A percentile compares a stretch with the other conserved stretches of the same genome.
phyloP scores from a whole-genome alignment of 176 grass and related monocot genomes.

The Musa beccarii region DNA sequence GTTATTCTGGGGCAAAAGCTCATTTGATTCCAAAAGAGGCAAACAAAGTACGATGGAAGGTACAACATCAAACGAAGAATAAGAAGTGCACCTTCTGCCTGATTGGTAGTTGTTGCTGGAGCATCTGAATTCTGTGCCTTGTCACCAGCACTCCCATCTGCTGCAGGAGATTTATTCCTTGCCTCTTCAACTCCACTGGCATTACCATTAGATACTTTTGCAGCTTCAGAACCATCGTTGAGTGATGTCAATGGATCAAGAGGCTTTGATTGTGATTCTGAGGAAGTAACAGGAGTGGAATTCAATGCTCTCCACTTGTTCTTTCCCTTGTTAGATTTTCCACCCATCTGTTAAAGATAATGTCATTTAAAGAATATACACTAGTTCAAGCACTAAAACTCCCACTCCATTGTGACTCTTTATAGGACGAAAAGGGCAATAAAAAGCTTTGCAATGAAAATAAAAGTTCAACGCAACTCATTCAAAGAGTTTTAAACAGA shows the following conservation, averaged over 20 bases:
- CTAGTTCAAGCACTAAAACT: background rate
- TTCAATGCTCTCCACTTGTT: slow-evolving; percentile 51
- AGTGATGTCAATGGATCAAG: slow-evolving; percentile 3
- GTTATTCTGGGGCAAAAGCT: background rate
- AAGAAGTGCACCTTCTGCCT: slow-evolving; percentile 41
- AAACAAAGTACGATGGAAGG: background rate
- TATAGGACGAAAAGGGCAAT: background rate
- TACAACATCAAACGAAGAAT: background rate
- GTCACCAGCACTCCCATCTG: background rate
- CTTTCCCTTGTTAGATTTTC: slow-evolving; percentile 72
- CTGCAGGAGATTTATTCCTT: slow-evolving; percentile 19
- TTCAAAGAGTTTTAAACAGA: too few relatives aligned
- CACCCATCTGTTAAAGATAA: slow-evolving; percentile 58
- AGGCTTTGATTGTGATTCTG: slow-evolving; percentile 28
- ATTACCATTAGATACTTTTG: slow-evolving; percentile 36
- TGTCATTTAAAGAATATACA: background rate
- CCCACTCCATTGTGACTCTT: background rate
- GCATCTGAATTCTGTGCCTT: slow-evolving; percentile 3
- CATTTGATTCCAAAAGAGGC: background rate
- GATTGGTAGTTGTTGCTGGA: slow-evolving; percentile 25
- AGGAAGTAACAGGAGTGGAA: slow-evolving; percentile 3
- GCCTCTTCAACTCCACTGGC: slow-evolving; percentile 16
- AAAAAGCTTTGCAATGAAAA: background rate
- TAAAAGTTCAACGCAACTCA: too few relatives aligned
- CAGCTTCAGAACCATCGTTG: slow-evolving; percentile 10